Evolutionary conservation across 495 filamentous ascomycete species (phyloP), one percentile per base, ranked within the genome.

Genomic region (Aspergillus funiculosus): DNA sequence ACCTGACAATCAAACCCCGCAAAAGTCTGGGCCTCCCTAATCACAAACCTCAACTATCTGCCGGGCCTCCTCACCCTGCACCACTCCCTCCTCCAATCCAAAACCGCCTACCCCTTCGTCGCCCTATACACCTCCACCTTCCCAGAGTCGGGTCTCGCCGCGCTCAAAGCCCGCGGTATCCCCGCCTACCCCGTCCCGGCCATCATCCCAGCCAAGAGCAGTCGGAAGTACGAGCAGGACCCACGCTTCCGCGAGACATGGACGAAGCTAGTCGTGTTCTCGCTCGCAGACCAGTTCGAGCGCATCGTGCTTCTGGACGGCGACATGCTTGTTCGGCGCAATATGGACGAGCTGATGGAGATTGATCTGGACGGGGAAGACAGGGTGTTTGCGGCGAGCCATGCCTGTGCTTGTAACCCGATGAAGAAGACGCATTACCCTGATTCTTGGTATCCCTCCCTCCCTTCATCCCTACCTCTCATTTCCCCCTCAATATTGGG

Each of bases 261-360:
- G 86, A 83, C 71, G 60, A 94, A 94, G 64, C 73, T 94, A n/a
- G 78, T 78, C 11, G 77, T 80, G 1, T 94, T 91, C 57, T 77
- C 76, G 9, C 70, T 91, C 6, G 63, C 65, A 9, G 30, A 86
- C 10, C 76, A 85, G 51, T 91, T 86, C 63, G 76, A 82, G 4
- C 73, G 86, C 10, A 74, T 94, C 15, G 79, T 89, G 13, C 80
- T 83, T 59, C 73, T 94, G n/a, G 87, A 94, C 62, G 81, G 80
- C 53, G 87, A 94, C 62, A 94, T 91, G 87, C 54, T 91, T 15
- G 76, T 86, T 4, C 65, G 79, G 39, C 65, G 70, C 45, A 89
- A 89, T 58, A 91, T 94, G 83, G 87, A 94, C 57, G 87, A 89
- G 62, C 64, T 94, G 39, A 90, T 91, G 85, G 80, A 85, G 4